Evolutionary conservation across 108 stramenopile species (phyloP), one percentile per base, ranked within the genome.

Genomic region (Cafeteria roenbergensis): DNA sequence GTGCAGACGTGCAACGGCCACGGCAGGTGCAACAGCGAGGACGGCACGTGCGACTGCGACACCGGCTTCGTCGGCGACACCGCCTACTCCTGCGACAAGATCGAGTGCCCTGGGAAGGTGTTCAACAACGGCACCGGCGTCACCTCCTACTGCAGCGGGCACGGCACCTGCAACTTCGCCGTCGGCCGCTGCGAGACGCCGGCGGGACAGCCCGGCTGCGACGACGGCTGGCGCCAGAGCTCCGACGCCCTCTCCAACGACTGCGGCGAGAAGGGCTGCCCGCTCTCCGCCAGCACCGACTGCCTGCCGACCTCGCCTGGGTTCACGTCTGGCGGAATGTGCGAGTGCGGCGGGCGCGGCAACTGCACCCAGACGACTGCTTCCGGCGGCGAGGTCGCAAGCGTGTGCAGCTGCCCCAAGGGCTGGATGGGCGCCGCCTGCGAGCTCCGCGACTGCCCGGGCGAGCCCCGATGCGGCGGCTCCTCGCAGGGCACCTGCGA

Each of bases 361-460:
- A 27, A 27, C 52, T 24, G 24, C 17, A n/a, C n/a, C n/a, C n/a
- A n/a, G n/a, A n/a, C n/a, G n/a, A n/a, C n/a, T n/a, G n/a, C 2
- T 21, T 2, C 52, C 52, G 59, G 59, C 24, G 34, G 36, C 37
- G 2, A n/a, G 17, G 1, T 2, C 2, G 24, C 8, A 9, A 2
- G 22, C n/a, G 29, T 28, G 24, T 32, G 29, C 22, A 38, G 21
- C 8, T 28, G 30, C n/a, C 2, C 17, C 2, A 3, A n/a, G 22
- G 59, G n/a, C 59, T 61, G 24, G 17, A 29, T 8, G 59, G 59
- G 59, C 34, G 59, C 9, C 30, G 59, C 2, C n/a, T 61, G 59
- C 56, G 9, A 57, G 29, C 4, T 9, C 31, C 8, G 4, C 8
- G 56, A 57, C 31, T 57, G 56, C 56, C 56, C 56, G 9, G 8